phyloP scores from a whole-genome alignment of 2,329 filamentous ascomycete species.

The Aspergillus cejpii region DNA sequence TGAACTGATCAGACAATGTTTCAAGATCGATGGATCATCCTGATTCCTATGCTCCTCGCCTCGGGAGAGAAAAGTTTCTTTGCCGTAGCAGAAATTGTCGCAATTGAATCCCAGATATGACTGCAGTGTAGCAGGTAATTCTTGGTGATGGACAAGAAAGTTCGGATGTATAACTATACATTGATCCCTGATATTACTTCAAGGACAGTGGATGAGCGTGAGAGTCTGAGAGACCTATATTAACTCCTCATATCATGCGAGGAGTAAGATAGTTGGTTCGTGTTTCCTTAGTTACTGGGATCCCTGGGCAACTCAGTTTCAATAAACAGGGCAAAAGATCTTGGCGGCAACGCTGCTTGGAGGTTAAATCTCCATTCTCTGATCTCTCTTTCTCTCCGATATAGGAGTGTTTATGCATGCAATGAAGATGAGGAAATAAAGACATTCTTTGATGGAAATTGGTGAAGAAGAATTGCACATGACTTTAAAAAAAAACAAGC shows the following conservation, averaged over 20 bases:
- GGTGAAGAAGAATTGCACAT: slow-evolving; percentile 1
- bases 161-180: too few relatives aligned
- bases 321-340: neutral
- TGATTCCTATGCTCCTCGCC: neutral
- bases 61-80: neutral
- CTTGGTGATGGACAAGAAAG: too few relatives aligned
- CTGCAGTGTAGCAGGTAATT: too few relatives aligned
- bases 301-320: slow-evolving; percentile 9
- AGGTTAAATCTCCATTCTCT: slow-evolving; percentile 1
- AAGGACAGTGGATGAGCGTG: too few relatives aligned
- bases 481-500: neutral
- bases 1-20: slow-evolving; percentile 3
- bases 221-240: neutral
- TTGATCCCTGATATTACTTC: too few relatives aligned
- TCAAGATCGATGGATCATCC: neutral
- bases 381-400: too few relatives aligned
- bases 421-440: neutral
- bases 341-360: slow-evolving; percentile 6
- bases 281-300: neutral
- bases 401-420: neutral
- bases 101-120: too few relatives aligned
- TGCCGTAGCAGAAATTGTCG: neutral
- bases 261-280: neutral
- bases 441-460: neutral
- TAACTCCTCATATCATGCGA: slow-evolving; percentile 2